A percentile compares a stretch with the other conserved stretches of the same genome.
Conservation (phyloP, 1,139 yeast genomes). For the Kluyveromyces marxianus region DNA sequence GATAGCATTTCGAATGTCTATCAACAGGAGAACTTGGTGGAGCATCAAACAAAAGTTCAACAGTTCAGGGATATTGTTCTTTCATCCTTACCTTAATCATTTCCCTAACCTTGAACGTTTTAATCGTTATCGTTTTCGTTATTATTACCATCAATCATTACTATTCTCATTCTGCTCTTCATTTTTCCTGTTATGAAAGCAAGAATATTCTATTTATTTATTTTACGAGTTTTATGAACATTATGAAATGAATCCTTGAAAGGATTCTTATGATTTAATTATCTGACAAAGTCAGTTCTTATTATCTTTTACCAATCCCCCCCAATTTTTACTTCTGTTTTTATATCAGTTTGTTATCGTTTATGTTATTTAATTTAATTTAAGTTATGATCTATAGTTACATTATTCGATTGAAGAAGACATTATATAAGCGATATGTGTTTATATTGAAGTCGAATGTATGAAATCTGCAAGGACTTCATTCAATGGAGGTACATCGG, state of each 20-base stretch:
- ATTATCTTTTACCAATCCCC: no score
- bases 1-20: conserved; percentile 14
- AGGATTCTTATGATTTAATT: neutral
- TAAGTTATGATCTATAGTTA: no score
- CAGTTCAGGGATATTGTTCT: conserved; percentile 11
- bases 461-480: conserved; percentile 27
- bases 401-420: no score
- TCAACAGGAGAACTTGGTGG: conserved; percentile 11
- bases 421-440: no score
- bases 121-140: no score
- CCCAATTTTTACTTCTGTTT: no score
- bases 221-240: neutral
- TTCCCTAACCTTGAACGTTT: no score
- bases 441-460: neutral
- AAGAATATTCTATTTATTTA: neutral
- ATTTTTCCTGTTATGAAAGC: neutral
- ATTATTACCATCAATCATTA: no score
- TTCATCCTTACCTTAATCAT: neutral
- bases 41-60: conserved; percentile 13
- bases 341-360: no score
- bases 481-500: conserved; percentile 30
- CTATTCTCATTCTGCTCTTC: no score
- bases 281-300: neutral
- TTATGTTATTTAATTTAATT: no score
- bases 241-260: neutral